Conservation (phyloP, 306 rosid genomes). For the Vigna mungo region DNA sequence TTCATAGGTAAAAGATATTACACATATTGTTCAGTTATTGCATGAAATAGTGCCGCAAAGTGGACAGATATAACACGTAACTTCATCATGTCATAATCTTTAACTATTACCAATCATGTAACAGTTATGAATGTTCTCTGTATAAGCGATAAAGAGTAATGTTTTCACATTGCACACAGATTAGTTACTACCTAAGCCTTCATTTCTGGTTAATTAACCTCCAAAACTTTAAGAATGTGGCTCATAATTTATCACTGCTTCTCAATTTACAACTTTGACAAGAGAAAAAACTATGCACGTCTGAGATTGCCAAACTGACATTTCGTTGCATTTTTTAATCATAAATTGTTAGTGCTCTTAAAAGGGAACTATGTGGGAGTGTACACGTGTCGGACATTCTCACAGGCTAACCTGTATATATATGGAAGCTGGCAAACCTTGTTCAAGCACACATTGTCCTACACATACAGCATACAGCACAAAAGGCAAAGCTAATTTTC, state of each 20-base stretch:
- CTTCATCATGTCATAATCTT: neutral
- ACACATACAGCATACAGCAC: conserved; percentile 19
- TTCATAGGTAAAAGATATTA: conserved; percentile 7
- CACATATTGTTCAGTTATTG: conserved; percentile 36
- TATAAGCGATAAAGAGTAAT: neutral
- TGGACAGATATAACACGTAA: conserved; percentile 1
- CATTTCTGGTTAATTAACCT: conserved; percentile 15
- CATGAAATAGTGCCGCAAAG: conserved; percentile 24
- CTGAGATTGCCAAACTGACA: conserved; percentile 20
- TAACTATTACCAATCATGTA: conserved; percentile 10
- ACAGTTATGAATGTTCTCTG: neutral
- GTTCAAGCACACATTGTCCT: conserved; percentile 40
- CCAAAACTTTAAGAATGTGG: conserved; percentile 23
- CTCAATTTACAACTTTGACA: conserved; percentile 1
- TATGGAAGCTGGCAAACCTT: conserved; percentile 26
- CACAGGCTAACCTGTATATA: conserved; percentile 36
- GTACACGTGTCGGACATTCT: conserved; percentile 11
- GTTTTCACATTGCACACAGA: conserved; percentile 5
- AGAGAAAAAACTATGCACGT: conserved; percentile 23
- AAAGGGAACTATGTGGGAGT: conserved; percentile 24
- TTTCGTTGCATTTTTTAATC: conserved; percentile 36
- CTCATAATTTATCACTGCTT: conserved; percentile 12
- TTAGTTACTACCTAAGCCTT: conserved; percentile 35
- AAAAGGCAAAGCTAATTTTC: conserved; percentile 23
- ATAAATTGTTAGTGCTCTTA: conserved; percentile 42